Evolutionary conservation across 345 rosid genomes (phyloP).

Genomic region (Diplotaxis tenuifolia): DNA sequence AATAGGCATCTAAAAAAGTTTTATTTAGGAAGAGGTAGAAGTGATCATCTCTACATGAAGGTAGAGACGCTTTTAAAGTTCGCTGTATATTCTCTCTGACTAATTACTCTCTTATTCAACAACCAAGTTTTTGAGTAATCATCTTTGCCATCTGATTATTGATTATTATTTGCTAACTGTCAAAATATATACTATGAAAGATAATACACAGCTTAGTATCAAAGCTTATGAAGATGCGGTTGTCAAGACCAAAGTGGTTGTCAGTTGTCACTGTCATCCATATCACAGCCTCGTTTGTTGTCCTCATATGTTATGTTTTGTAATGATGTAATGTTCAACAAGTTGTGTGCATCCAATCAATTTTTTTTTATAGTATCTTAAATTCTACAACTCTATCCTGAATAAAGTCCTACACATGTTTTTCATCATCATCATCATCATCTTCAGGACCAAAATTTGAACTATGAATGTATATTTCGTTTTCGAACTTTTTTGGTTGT

Average conservation of each 20-base stretch:
- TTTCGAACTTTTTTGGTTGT: not conserved
- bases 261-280: slow-evolving; percentile 10
- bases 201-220: too few species aligned
- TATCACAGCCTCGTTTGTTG: not conserved
- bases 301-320: too few species aligned
- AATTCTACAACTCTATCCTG: not conserved
- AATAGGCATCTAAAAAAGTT: slow-evolving; percentile 20
- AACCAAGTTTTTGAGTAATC: slow-evolving; percentile 15
- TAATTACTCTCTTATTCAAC: slow-evolving; percentile 4
- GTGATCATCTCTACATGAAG: not conserved
- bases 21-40: slow-evolving; percentile 35
- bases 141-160: not conserved
- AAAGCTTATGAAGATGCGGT: too few species aligned
- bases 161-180: not conserved
- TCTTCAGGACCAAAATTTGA: not conserved
- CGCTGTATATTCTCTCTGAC: slow-evolving; percentile 30
- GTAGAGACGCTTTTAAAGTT: slow-evolving; percentile 9
- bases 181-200: not conserved
- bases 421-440: not conserved
- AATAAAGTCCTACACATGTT: not conserved
- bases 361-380: not conserved
- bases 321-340: too few species aligned
- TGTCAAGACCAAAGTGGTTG: not conserved
- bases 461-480: not conserved
- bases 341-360: not conserved